Conservation (phyloP, 1,284 basidiomycete species). For the Stygiomarasmius scandens region DNA sequence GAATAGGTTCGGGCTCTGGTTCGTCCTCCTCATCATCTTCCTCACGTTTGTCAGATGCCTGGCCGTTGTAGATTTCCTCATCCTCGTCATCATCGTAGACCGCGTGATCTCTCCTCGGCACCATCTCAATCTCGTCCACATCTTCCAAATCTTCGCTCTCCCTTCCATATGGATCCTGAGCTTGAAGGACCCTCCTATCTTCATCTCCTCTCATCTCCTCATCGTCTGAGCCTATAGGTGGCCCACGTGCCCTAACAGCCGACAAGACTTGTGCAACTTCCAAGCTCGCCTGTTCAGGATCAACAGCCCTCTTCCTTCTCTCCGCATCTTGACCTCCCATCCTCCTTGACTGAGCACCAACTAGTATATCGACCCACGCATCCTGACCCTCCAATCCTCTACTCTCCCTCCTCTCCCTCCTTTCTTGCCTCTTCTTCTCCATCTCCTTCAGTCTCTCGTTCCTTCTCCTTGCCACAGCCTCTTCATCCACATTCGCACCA, state of each 20-base stretch:
- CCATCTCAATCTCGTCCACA: conserved; percentile 45
- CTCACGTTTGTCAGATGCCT: background rate
- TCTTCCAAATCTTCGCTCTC: conserved; percentile 34
- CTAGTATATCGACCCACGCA: conserved; percentile 84
- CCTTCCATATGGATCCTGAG: background rate
- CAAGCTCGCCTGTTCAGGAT: conserved; percentile 72
- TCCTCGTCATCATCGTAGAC: conserved; percentile 25
- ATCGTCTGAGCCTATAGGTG: conserved; percentile 45
- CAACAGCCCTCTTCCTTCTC: conserved; percentile 33
- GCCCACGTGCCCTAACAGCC: conserved; percentile 56
- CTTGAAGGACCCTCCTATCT: conserved; percentile 1
- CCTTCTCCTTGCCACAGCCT: conserved; percentile 12
- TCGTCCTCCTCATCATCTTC: conserved; percentile 16
- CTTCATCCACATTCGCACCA: conserved; percentile 21
- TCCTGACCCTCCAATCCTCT: conserved; percentile 63
- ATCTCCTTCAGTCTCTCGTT: conserved; percentile 7
- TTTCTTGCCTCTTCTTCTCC: conserved; percentile 20
- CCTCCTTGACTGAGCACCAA: conserved; percentile 62
- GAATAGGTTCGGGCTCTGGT: conserved; percentile 14
- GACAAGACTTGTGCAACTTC: conserved; percentile 75
- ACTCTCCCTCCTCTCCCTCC: conserved; percentile 49
- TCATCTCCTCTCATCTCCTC: conserved; percentile 12
- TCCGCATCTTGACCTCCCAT: conserved; percentile 63
- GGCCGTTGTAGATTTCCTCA: conserved; percentile 15
- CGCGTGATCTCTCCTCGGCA: conserved; percentile 32